These are phyloP conservation scores for Tanacetum coccineum DNA, from an alignment of 129 eudicot species.

Conservation along the genomic window DNA sequence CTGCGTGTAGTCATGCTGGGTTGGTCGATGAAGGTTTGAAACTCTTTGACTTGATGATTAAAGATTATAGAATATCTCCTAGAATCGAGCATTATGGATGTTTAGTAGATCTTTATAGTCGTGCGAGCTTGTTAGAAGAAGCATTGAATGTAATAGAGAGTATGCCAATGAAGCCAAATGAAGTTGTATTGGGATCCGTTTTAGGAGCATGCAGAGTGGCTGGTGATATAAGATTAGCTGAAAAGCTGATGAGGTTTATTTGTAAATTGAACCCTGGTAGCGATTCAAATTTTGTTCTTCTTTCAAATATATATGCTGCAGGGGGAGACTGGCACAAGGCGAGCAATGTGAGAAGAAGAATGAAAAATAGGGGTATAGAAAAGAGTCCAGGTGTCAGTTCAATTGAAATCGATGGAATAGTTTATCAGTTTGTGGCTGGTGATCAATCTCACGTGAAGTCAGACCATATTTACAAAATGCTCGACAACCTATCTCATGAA, in stretches of 20 bases:
- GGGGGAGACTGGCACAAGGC: constrained; percentile 52
- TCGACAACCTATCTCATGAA: constrained; percentile 42
- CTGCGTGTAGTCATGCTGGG: constrained; percentile 74
- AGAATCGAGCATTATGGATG: constrained; percentile 77
- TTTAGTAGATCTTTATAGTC: constrained; percentile 69
- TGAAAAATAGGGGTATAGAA: constrained; percentile 48
- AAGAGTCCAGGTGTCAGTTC: constrained; percentile 60
- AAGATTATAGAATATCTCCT: constrained; percentile 27
- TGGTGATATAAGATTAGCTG: constrained; percentile 42
- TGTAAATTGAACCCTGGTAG: constrained; percentile 39
- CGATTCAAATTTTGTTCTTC: constrained; percentile 49
- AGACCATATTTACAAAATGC: constrained; percentile 36
- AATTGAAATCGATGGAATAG: constrained; percentile 40
- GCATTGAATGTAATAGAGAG: constrained; percentile 52
- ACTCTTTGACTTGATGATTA: constrained; percentile 48
- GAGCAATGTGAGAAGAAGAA: constrained; percentile 40
- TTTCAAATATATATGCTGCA: constrained; percentile 58
- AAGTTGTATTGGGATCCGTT: constrained; percentile 63
- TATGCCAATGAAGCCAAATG: constrained; percentile 69
- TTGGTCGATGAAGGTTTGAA: constrained; percentile 54
- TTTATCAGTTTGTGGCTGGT: constrained; percentile 64
- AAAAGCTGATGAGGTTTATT: constrained; percentile 37
- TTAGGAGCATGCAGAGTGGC: constrained; percentile 50
- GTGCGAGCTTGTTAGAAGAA: constrained; percentile 60
- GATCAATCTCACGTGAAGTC: constrained; percentile 59